These are phyloP conservation scores for Takakia lepidozioides DNA, from an alignment of 225 moss, liverwort and hornwort species.

Conservation along the genomic window DNA sequence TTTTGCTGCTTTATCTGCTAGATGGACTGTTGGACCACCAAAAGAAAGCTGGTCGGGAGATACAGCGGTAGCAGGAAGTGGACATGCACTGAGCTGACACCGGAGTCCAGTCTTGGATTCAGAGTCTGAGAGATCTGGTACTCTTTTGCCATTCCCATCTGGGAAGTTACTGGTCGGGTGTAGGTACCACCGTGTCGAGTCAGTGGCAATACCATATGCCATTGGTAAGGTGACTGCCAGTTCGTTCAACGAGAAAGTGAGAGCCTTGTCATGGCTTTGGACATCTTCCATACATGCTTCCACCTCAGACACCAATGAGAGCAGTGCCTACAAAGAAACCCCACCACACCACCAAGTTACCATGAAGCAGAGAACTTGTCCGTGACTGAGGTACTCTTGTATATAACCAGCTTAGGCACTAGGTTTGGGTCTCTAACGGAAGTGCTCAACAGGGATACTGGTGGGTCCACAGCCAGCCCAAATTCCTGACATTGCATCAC, in stretches of 20 bases:
- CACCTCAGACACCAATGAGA: conserved; percentile 50
- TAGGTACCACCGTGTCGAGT: conserved; percentile 2
- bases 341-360: background rate
- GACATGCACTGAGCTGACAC: conserved; percentile 35
- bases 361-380: no score
- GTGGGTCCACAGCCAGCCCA: no score
- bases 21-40: conserved; percentile 17
- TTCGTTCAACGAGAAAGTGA: conserved; percentile 65
- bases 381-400: no score
- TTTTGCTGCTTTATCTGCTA: conserved; percentile 10
- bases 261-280: conserved; percentile 40
- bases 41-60: conserved; percentile 34
- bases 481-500: no score
- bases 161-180: no score
- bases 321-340: conserved; percentile 38
- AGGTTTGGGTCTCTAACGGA: no score
- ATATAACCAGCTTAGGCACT: no score
- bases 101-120: conserved; percentile 11
- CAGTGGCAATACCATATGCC: conserved; percentile 28
- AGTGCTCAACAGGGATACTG: no score
- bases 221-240: conserved; percentile 49
- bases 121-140: no score
- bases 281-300: conserved; percentile 39
- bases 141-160: no score
- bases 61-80: conserved; percentile 21